Evolutionary conservation across 768 basidiomycete species (phyloP), one percentile per base, ranked within the genome.

Genomic region (Tylopilus vinaceipallidus): DNA sequence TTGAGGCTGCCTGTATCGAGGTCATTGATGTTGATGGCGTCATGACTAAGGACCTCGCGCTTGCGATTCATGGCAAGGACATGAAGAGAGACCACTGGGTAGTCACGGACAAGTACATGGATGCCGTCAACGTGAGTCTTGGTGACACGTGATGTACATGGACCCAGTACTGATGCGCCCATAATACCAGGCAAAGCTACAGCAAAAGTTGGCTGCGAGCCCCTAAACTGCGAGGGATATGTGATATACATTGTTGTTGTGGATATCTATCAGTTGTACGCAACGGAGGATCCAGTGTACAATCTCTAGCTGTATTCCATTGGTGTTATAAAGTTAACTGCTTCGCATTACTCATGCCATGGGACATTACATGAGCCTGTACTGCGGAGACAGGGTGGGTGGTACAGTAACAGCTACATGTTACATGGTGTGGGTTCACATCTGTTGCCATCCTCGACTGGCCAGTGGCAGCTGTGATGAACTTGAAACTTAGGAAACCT

Each of bases 81-180:
- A 83, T 95, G 90, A 83, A 86, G 75, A 78, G 95, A 60, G 92
- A 94, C 60, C 89, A 98, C 71, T 98, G 94, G 91, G 95, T 97
- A n/a, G 72, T 93, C 22, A 98, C 94, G 4, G 84, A 91, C 67
- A 88, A 79, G 38, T 97, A 95, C 65, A 86, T 97, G 91, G 91
- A 95, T 70, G 81, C 85, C 42, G 93, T 95, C 41, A 91, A 92
- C 65, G 91, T 91, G 58, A 68, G 82, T 75, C 0, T n/a, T 16
- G 32, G 26, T 14, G 47, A 13, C 14, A n/a, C 30, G 23, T 34
- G 14, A n/a, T 30, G 14, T n/a, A n/a, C n/a, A n/a, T n/a, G n/a
- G n/a, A n/a, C 32, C 8, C 4, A 22, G 23, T 17, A 36, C 51
- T 67, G 54, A 69, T 46, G 47, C 32, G 49, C 43, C 14, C 47